These are phyloP conservation scores for Globisporangium emineosum DNA, from an alignment of 352 stramenopile genomes.

Conservation along the genomic window DNA sequence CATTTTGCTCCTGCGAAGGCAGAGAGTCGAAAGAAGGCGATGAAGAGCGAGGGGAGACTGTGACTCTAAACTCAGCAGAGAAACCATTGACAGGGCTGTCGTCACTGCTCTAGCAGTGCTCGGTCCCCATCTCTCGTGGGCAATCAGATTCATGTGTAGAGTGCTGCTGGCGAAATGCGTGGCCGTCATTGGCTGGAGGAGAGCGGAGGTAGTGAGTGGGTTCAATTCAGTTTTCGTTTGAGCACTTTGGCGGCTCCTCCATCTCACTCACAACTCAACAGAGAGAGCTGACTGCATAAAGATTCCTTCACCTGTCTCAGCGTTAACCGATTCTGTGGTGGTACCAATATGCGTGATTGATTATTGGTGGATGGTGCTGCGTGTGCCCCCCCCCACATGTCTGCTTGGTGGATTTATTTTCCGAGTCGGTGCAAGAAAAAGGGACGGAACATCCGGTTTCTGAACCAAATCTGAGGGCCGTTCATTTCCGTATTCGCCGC, in stretches of 20 bases:
- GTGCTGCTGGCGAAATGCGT: no score
- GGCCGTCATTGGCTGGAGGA: background rate
- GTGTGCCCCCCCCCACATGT: background rate
- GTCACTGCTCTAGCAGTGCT: background rate
- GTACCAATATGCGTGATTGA: background rate
- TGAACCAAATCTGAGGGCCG: background rate
- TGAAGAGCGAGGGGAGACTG: no score
- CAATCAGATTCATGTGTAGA: background rate
- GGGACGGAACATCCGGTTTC: no score
- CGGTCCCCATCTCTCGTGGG: background rate
- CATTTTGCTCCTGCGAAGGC: no score
- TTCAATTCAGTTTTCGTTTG: background rate
- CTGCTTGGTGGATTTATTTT: slow-evolving; percentile 1
- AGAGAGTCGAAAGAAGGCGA: background rate
- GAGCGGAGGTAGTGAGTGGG: no score
- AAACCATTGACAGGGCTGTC: background rate
- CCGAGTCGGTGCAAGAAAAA: background rate
- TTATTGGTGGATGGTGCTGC: background rate
- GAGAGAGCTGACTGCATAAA: background rate
- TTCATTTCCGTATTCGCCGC: background rate
- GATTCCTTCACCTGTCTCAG: slow-evolving; percentile 1
- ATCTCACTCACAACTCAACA: background rate
- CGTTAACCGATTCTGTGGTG: background rate
- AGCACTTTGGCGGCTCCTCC: background rate
- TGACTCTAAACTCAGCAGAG: background rate